phyloP scores from a whole-genome alignment of 1,284 basidiomycete species.

The Boletus sp. region DNA sequence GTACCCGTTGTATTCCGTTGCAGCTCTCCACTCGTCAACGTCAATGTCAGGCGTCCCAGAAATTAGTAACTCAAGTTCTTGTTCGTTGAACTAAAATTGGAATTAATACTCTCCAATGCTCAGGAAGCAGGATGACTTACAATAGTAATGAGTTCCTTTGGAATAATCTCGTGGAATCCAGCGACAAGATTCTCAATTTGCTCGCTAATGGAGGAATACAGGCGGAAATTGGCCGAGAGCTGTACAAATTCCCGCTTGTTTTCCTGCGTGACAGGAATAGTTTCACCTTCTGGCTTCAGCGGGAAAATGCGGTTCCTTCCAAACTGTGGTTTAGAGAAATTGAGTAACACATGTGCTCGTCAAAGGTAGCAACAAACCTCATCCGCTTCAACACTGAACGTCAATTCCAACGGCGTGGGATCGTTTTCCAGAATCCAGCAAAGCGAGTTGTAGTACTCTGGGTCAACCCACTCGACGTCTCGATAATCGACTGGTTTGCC shows the following conservation, averaged over 20 bases:
- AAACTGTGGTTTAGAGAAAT: conserved; percentile 50
- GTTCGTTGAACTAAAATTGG: conserved; percentile 82
- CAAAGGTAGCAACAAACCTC: conserved; percentile 55
- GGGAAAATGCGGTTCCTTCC: conserved; percentile 84
- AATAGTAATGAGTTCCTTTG: conserved; percentile 78
- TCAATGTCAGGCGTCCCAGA: conserved; percentile 98
- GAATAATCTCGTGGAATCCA: conserved; percentile 96
- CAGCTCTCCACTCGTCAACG: conserved; percentile 96
- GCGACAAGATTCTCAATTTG: conserved; percentile 89
- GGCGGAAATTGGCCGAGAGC: conserved; percentile 83
- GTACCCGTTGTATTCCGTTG: conserved; percentile 89
- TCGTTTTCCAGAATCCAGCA: conserved; percentile 92
- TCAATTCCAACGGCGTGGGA: conserved; percentile 80
- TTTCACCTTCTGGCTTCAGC: conserved; percentile 80
- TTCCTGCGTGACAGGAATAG: conserved; percentile 85
- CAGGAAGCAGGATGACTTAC: conserved; percentile 41
- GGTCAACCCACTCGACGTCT: conserved; percentile 95
- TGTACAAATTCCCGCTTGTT: conserved; percentile 98
- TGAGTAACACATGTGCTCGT: neutral
- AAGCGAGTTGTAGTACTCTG: conserved; percentile 92
- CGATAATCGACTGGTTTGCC: conserved; percentile 89
- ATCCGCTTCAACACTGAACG: conserved; percentile 87
- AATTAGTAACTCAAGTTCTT: conserved; percentile 96
- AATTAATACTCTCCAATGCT: conserved; percentile 13
- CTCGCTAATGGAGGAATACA: conserved; percentile 94